Conservation (phyloP, 2,329 filamentous ascomycete genomes). For the Fusarium nurragi region DNA sequence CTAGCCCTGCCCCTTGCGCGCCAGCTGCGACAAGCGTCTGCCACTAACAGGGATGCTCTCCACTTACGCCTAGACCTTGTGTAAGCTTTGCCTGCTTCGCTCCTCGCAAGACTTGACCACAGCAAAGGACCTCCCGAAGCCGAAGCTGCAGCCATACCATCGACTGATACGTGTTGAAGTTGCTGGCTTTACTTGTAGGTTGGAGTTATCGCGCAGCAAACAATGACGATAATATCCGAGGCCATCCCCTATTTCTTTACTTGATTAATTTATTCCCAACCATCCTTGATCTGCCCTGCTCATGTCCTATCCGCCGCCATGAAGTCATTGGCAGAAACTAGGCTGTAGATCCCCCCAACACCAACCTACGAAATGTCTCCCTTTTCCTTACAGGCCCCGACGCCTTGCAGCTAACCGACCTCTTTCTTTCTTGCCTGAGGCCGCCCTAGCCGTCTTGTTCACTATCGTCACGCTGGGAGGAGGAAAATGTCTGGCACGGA, state of each 20-base stretch:
- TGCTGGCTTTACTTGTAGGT: not conserved
- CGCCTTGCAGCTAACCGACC: slow-evolving; percentile 4
- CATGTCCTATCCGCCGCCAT: slow-evolving; percentile 21
- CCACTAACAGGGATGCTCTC: slow-evolving; percentile 27
- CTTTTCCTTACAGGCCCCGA: slow-evolving; percentile 33
- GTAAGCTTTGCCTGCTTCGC: slow-evolving; percentile 16
- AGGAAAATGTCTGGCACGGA: too few relatives aligned
- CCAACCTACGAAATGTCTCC: slow-evolving; percentile 8
- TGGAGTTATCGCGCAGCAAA: not conserved
- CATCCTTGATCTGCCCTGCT: slow-evolving; percentile 2
- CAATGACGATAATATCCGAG: not conserved
- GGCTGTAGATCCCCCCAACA: slow-evolving; percentile 25
- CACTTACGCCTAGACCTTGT: slow-evolving; percentile 38
- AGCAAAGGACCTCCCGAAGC: slow-evolving; percentile 20
- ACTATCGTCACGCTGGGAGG: too few relatives aligned
- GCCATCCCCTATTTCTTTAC: not conserved
- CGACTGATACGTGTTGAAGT: slow-evolving; percentile 22
- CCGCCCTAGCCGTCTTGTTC: slow-evolving; percentile 5
- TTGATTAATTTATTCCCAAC: not conserved
- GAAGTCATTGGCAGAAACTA: slow-evolving; percentile 31
- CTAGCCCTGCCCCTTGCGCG: slow-evolving; percentile 41
- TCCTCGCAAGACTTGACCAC: slow-evolving; percentile 3
- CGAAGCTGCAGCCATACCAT: slow-evolving; percentile 24
- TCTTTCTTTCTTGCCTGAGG: slow-evolving; percentile 26
- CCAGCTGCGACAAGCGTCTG: slow-evolving; percentile 34